Conservation (phyloP, 163 green algal species). For the Scenedesmus sp. region DNA sequence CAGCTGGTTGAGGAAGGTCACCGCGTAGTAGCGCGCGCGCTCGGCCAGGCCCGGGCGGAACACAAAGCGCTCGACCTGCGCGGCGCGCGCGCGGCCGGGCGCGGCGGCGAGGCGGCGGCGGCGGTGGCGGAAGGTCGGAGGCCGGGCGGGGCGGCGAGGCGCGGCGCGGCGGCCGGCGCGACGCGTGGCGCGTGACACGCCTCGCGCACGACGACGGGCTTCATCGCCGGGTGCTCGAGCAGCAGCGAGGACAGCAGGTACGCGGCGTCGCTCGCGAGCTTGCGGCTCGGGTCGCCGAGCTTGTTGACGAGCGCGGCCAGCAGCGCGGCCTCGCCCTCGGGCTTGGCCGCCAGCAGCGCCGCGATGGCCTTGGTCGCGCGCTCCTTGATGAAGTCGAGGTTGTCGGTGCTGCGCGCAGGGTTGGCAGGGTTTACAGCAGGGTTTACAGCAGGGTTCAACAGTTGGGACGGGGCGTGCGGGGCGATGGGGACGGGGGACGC, state of each 20-base stretch:
- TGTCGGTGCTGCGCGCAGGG: slow-evolving; percentile 75
- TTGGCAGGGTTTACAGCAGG: too few relatives aligned
- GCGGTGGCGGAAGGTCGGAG: background rate
- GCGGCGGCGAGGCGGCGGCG: too few relatives aligned
- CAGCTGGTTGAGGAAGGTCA: slow-evolving; percentile 97
- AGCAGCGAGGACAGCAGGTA: slow-evolving; percentile 90
- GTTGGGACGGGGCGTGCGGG: too few relatives aligned
- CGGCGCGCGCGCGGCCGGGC: too few relatives aligned
- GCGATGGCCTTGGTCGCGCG: slow-evolving; percentile 47
- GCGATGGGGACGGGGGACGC: too few relatives aligned
- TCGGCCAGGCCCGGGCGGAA: slow-evolving; percentile 84
- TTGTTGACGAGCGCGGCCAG: slow-evolving; percentile 94
- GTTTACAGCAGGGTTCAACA: too few relatives aligned
- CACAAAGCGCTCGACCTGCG: slow-evolving; percentile 87
- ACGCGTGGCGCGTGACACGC: slow-evolving; percentile 52
- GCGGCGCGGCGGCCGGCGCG: background rate
- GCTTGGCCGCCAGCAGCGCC: slow-evolving; percentile 77
- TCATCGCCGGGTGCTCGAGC: slow-evolving; percentile 90
- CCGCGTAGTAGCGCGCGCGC: slow-evolving; percentile 89
- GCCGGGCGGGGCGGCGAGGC: background rate
- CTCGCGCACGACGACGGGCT: slow-evolving; percentile 83
- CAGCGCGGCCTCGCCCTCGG: slow-evolving; percentile 85
- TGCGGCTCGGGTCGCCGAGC: slow-evolving; percentile 89
- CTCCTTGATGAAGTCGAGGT: slow-evolving; percentile 82
- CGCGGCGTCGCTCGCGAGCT: slow-evolving; percentile 87